Conservation (phyloP, 768 basidiomycete species). For the Chlorophyllum brunneum region DNA sequence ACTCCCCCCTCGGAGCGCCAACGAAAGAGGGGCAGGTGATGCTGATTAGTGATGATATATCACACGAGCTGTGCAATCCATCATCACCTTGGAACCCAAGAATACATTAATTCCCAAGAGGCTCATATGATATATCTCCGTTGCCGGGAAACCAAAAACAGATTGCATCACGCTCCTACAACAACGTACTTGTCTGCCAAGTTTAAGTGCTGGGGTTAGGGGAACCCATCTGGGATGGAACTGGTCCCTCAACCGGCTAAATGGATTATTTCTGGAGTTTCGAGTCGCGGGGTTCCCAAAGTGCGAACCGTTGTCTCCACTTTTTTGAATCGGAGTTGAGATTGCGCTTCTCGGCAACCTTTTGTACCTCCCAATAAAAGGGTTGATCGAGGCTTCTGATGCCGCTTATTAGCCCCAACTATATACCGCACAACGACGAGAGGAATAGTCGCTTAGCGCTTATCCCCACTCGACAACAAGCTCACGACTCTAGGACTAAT, state of each 20-base stretch:
- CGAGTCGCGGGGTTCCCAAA: background rate
- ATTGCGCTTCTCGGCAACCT: background rate
- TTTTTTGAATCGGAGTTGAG: slow-evolving; percentile 5
- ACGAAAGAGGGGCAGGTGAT: background rate
- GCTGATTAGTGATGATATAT: slow-evolving; percentile 12
- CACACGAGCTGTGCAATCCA: slow-evolving; percentile 10
- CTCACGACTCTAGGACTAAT: background rate
- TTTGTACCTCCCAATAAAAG: background rate
- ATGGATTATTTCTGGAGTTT: slow-evolving; percentile 6
- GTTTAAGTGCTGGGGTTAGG: too few relatives aligned
- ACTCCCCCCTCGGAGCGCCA: background rate
- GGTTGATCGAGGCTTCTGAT: slow-evolving; percentile 7
- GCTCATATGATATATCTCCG: background rate
- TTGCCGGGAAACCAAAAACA: background rate
- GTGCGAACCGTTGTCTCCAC: background rate
- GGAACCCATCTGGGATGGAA: background rate
- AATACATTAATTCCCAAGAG: background rate
- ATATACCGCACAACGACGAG: too few relatives aligned
- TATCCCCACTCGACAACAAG: background rate
- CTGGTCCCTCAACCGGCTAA: background rate
- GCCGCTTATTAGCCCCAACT: background rate
- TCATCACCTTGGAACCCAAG: background rate
- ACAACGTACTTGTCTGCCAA: too few relatives aligned
- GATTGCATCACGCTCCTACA: background rate
- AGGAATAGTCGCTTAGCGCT: background rate